Percentiles rank a stretch among this genome's conserved stretches.
Conservation (phyloP, 306 rosid species). For the Adenanthera pavonina region DNA sequence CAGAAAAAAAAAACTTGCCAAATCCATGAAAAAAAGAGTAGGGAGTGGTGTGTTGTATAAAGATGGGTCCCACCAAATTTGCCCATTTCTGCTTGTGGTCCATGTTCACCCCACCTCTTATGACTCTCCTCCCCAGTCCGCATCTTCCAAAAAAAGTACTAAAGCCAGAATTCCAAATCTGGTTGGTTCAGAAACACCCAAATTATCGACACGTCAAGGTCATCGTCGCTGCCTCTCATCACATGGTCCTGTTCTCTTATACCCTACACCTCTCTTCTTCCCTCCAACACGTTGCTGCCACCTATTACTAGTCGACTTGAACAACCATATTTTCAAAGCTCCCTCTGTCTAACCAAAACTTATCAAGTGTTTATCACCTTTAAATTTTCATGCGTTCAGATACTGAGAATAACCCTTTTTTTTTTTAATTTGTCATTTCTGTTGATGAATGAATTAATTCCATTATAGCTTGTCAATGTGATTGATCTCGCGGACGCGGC, state of each 20-base stretch:
- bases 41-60: too few relatives aligned
- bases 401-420: neutral
- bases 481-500: neutral
- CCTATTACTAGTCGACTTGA: conserved; percentile 9
- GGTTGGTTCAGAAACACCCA: conserved; percentile 46
- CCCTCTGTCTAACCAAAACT: too few relatives aligned
- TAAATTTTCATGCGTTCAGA: too few relatives aligned
- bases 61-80: too few relatives aligned
- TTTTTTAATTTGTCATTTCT: neutral
- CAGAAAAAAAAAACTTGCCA: too few relatives aligned
- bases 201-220: conserved; percentile 37
- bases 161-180: conserved; percentile 34
- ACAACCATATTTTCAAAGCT: too few relatives aligned
- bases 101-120: too few relatives aligned
- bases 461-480: neutral
- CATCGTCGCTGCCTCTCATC: conserved; percentile 50
- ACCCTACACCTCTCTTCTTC: conserved; percentile 38
- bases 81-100: too few relatives aligned
- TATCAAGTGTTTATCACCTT: too few relatives aligned
- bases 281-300: conserved; percentile 43
- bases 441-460: neutral
- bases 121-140: too few relatives aligned
- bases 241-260: conserved; percentile 61
- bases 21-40: too few relatives aligned
- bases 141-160: neutral